These are phyloP conservation scores for Plasmodium blacklocki DNA, from an alignment of 169 alveolate species.

Conservation along the genomic window DNA sequence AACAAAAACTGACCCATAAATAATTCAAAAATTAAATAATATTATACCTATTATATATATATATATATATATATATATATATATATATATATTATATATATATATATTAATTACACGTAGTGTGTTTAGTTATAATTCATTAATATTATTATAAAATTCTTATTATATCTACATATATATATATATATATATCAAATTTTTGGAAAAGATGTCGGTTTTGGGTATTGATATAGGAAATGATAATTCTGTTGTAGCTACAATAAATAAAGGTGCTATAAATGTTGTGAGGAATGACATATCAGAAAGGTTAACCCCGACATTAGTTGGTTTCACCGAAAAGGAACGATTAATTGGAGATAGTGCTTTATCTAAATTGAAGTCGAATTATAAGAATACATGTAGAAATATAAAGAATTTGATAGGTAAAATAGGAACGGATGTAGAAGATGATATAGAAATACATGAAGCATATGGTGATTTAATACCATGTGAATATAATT, in stretches of 20 bases:
- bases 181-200: too few species aligned
- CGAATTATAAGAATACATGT: constrained; percentile 91
- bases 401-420: constrained; percentile 91
- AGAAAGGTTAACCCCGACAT: constrained; percentile 94
- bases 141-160: too few species aligned
- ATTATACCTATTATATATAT: too few species aligned
- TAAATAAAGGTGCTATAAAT: constrained; percentile 95
- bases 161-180: too few species aligned
- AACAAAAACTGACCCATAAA: too few species aligned
- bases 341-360: constrained; percentile 96
- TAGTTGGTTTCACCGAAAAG: constrained; percentile 92
- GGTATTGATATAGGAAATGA: constrained; percentile 98
- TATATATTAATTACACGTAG: not conserved
- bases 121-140: too few species aligned
- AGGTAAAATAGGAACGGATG: constrained; percentile 86
- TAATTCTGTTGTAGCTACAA: constrained; percentile 96
- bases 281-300: constrained; percentile 95
- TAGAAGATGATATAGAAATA: constrained; percentile 71
- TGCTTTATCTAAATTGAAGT: constrained; percentile 88
- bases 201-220: constrained; percentile 88
- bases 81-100: too few species aligned
- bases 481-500: constrained; percentile 84
- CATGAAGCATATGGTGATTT: constrained; percentile 80
- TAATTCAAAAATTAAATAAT: too few species aligned
- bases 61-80: too few species aligned